Evolutionary conservation across 129 eudicot genomes (phyloP).

Genomic region (Cynara cardunculus): DNA sequence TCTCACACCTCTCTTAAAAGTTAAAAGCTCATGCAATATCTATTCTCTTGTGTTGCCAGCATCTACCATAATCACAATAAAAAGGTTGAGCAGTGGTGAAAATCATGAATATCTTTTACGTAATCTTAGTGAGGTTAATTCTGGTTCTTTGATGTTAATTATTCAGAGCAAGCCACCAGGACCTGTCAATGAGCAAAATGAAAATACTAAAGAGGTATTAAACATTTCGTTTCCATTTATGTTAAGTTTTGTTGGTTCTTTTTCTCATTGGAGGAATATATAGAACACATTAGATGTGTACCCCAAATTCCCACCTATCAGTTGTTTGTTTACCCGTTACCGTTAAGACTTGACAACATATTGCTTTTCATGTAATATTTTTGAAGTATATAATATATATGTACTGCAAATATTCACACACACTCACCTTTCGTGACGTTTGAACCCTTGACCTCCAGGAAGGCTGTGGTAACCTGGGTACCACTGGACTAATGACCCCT

Average conservation of each 20-base stretch:
- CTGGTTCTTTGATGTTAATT: constrained; percentile 2
- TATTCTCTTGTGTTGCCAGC: constrained; percentile 4
- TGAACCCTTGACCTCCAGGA: not conserved
- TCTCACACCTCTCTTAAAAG: not conserved
- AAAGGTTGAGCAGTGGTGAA: not conserved
- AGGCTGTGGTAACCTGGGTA: not conserved
- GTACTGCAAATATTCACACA: not conserved
- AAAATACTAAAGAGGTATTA: constrained; percentile 53
- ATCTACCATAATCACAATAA: not conserved
- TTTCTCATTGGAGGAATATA: not conserved
- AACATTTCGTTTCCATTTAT: not conserved
- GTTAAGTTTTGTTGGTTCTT: not conserved
- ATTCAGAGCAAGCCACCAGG: constrained; percentile 51
- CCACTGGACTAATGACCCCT: not conserved
- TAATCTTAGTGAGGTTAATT: constrained; percentile 1
- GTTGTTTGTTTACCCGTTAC: not conserved
- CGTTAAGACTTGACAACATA: not conserved
- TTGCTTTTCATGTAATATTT: constrained; percentile 3
- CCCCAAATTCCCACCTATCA: not conserved
- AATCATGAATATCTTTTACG: not conserved
- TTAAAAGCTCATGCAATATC: not conserved
- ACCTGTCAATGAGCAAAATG: constrained; percentile 28
- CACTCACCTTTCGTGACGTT: not conserved
- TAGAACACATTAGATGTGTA: not conserved
- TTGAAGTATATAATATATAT: not conserved